These are phyloP conservation scores for Eucalyptus sp. DNA, from an alignment of 345 rosid species.

Conservation along the genomic window DNA sequence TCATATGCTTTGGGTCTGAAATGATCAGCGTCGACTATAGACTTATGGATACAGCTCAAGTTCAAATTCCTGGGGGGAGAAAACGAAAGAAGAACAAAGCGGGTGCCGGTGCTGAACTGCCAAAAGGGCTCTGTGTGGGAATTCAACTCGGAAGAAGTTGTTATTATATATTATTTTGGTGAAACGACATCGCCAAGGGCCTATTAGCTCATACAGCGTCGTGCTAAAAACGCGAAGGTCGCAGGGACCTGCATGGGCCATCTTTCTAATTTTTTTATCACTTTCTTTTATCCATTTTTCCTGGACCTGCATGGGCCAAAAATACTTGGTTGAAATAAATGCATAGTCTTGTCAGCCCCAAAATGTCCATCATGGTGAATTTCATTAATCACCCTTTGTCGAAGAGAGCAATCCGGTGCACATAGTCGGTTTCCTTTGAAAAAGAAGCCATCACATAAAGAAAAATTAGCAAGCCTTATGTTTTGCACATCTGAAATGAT, in stretches of 20 bases:
- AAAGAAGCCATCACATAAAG: no score
- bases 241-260: conserved; percentile 24
- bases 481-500: no score
- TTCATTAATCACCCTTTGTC: no score
- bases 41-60: not conserved
- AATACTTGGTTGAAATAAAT: no score
- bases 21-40: not conserved
- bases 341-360: no score
- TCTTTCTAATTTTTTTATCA: not conserved
- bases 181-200: not conserved
- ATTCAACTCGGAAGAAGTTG: accelerated
- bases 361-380: no score
- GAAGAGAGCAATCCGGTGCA: no score
- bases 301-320: no score
- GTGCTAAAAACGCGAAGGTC: conserved; percentile 72
- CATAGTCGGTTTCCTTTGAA: no score
- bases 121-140: not conserved
- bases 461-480: no score
- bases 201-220: conserved; percentile 56
- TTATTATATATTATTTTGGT: not conserved
- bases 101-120: not conserved
- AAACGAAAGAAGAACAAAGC: not conserved
- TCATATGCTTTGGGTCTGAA: not conserved
- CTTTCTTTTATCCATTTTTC: not conserved
- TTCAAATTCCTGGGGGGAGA: not conserved